A percentile compares a stretch with the other conserved stretches of the same genome.
phyloP scores from a whole-genome alignment of 2,329 filamentous ascomycete genomes.

The Exophiala oligosperma region DNA sequence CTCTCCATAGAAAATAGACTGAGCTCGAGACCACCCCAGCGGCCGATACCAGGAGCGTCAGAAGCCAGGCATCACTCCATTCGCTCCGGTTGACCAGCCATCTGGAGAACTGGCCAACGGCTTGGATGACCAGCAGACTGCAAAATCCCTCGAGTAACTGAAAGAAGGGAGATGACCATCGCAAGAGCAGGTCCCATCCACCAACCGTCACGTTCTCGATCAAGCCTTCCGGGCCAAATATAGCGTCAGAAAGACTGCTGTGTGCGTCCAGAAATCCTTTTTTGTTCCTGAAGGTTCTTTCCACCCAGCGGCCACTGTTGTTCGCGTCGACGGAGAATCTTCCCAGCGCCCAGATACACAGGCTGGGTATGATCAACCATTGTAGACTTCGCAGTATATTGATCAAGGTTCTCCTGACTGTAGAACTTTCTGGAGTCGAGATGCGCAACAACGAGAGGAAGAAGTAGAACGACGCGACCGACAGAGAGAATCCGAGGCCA shows the following conservation, averaged over 20 bases:
- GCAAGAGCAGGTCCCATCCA: conserved; percentile 82
- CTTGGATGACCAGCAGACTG: conserved; percentile 92
- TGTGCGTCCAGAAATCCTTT: conserved; percentile 50
- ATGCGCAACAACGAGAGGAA: conserved; percentile 79
- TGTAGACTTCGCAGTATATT: conserved; percentile 72
- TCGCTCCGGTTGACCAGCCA: conserved; percentile 89
- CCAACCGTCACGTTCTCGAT: conserved; percentile 79
- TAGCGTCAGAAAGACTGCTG: conserved; percentile 74
- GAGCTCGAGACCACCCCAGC: conserved; percentile 91
- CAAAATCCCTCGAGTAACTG: conserved; percentile 96
- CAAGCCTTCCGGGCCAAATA: conserved; percentile 83
- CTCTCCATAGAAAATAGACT: conserved; percentile 93
- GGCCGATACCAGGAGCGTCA: conserved; percentile 81
- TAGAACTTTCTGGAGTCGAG: conserved; percentile 74
- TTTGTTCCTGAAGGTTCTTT: conserved; percentile 71
- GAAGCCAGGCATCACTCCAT: conserved; percentile 95
- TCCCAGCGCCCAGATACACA: conserved; percentile 93
- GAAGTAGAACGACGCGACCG: conserved; percentile 87
- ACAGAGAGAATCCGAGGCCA: conserved; percentile 88
- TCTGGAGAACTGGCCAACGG: conserved; percentile 87
- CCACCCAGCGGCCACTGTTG: conserved; percentile 72
- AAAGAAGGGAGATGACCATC: conserved; percentile 91
- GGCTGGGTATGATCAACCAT: conserved; percentile 79
- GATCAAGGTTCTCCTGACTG: conserved; percentile 70
- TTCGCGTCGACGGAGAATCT: conserved; percentile 92